Evolutionary conservation across 805 yeast species (phyloP).

Genomic region (Yamadazyma insecticola): DNA sequence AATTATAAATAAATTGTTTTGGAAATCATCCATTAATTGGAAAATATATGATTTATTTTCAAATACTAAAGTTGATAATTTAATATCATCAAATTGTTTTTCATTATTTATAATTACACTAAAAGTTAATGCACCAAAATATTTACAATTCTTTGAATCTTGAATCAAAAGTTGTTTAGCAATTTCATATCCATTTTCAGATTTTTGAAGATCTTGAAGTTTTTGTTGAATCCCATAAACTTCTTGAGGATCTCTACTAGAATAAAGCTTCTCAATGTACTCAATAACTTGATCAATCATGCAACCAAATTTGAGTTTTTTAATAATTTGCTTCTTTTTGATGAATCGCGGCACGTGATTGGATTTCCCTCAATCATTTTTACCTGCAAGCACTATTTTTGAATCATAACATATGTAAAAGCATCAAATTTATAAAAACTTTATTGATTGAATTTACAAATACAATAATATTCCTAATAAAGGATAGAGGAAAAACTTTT

Average conservation of each 20-base stretch:
- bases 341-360: no score
- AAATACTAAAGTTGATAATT: no score
- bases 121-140: constrained; percentile 79
- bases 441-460: no score
- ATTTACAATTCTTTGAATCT: constrained; percentile 48
- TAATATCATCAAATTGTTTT: constrained; percentile 3
- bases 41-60: no score
- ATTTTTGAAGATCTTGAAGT: constrained; percentile 57
- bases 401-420: no score
- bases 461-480: no score
- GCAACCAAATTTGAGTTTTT: neutral
- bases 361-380: no score
- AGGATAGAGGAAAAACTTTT: no score
- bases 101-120: constrained; percentile 52
- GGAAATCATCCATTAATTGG: constrained; percentile 1
- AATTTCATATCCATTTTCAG: constrained; percentile 48
- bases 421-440: no score
- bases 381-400: constrained; percentile 10
- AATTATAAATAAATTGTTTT: constrained; percentile 13
- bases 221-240: constrained; percentile 46
- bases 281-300: constrained; percentile 1
- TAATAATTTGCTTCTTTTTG: no score
- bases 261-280: constrained; percentile 40
- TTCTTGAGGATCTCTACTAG: constrained; percentile 31
- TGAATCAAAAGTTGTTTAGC: constrained; percentile 50